Percentiles rank a stretch among this genome's conserved stretches.
These are phyloP conservation scores for Epipyxis sp. DNA, from an alignment of 108 stramenopile species.

Conservation along the genomic window DNA sequence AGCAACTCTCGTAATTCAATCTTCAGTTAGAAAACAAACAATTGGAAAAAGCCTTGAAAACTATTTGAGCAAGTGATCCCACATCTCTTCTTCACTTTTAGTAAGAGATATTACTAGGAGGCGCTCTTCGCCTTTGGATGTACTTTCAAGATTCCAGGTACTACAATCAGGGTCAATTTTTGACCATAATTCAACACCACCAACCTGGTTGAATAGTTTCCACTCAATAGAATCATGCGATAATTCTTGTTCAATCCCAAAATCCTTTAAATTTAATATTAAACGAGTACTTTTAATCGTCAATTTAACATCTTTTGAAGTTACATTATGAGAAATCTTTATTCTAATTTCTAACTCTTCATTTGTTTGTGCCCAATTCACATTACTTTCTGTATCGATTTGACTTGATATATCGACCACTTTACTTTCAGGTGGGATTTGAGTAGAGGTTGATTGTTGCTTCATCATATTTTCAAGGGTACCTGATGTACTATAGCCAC, in stretches of 20 bases:
- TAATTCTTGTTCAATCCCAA: too few relatives aligned
- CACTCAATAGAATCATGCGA: too few relatives aligned
- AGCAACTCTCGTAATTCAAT: too few relatives aligned
- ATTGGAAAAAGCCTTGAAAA: too few relatives aligned
- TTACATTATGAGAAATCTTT: background rate
- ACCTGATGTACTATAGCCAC: background rate
- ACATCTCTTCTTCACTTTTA: too few relatives aligned
- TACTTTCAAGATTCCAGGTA: background rate
- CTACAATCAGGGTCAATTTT: background rate
- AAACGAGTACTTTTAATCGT: too few relatives aligned
- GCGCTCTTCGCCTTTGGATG: background rate
- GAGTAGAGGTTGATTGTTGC: background rate
- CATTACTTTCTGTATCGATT: background rate
- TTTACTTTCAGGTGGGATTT: background rate
- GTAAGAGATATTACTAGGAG: too few relatives aligned
- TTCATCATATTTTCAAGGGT: background rate
- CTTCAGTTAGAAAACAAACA: too few relatives aligned
- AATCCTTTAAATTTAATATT: too few relatives aligned
- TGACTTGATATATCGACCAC: background rate
- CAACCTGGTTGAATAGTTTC: too few relatives aligned
- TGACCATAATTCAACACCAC: background rate
- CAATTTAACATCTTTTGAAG: too few relatives aligned
- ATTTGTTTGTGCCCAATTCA: background rate
- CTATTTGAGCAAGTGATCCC: too few relatives aligned
- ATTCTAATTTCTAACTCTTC: conserved; percentile 5